Percentiles rank a stretch among this genome's conserved stretches.
Evolutionary conservation across 805 yeast genomes (phyloP).

Genomic region (Brettanomyces sp.): DNA sequence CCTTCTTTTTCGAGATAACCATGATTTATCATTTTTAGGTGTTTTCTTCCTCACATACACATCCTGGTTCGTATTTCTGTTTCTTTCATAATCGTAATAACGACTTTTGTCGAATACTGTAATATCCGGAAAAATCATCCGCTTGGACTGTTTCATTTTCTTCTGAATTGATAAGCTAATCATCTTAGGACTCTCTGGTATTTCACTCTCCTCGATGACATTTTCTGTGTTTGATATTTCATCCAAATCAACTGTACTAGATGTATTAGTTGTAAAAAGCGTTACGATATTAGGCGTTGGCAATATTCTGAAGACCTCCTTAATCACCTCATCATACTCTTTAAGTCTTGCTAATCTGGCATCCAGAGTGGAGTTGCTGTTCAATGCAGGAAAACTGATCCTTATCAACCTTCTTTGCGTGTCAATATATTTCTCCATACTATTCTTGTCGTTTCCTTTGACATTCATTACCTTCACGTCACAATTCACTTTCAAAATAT

Average conservation of each 20-base stretch:
- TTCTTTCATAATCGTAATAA: slow-evolving; percentile 44
- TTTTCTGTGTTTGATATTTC: slow-evolving; percentile 8
- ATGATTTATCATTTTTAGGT: slow-evolving; percentile 19
- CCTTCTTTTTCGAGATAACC: slow-evolving; percentile 20
- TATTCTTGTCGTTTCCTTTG: slow-evolving; percentile 30
- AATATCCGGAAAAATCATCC: slow-evolving; percentile 45
- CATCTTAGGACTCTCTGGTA: slow-evolving; percentile 25
- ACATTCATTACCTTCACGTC: slow-evolving; percentile 35
- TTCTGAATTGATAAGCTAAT: slow-evolving; percentile 23
- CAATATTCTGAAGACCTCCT: slow-evolving; percentile 50
- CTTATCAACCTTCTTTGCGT: slow-evolving; percentile 51
- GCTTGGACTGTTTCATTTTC: slow-evolving; percentile 21
- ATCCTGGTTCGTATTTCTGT: slow-evolving; percentile 25
- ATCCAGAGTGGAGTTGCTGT: slow-evolving; percentile 33
- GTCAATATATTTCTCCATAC: slow-evolving; percentile 52
- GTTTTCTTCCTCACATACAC: slow-evolving; percentile 9
- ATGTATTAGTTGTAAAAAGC: slow-evolving; percentile 40
- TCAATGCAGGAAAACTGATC: slow-evolving; percentile 43
- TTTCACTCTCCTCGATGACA: slow-evolving; percentile 15
- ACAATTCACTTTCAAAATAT: slow-evolving; percentile 39
- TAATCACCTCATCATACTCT: slow-evolving; percentile 28
- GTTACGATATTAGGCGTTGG: slow-evolving; percentile 70
- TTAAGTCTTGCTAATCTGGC: slow-evolving; percentile 15
- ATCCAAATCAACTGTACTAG: slow-evolving; percentile 12
- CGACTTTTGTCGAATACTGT: slow-evolving; percentile 41